Evolutionary conservation across 345 rosid genomes (phyloP).

Genomic region (Arabis alpina): DNA sequence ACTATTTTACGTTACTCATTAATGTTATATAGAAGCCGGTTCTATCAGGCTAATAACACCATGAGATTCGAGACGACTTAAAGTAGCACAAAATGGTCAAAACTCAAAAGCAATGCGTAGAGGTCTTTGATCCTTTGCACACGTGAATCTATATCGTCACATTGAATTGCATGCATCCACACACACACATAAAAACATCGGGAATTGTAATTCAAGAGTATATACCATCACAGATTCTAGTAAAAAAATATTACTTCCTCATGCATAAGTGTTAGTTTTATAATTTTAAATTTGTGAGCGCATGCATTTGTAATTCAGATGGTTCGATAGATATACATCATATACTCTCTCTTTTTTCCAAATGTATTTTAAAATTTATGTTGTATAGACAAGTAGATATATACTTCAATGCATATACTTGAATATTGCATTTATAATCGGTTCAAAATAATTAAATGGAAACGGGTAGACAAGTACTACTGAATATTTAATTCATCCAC

Average conservation of each 20-base stretch:
- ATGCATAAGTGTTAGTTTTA: no score
- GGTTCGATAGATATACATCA: background rate
- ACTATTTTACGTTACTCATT: slow-evolving; percentile 1
- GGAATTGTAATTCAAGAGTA: background rate
- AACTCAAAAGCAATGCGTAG: slow-evolving; percentile 20
- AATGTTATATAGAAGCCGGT: slow-evolving; percentile 10
- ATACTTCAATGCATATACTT: slow-evolving; percentile 37
- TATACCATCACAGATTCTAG: no score
- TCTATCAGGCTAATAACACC: slow-evolving; percentile 5
- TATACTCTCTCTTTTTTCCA: background rate
- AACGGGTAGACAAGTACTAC: slow-evolving; percentile 46
- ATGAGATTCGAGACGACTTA: slow-evolving; percentile 9
- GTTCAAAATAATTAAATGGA: slow-evolving; percentile 32
- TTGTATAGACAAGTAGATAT: slow-evolving; percentile 31
- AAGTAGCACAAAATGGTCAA: slow-evolving; percentile 8
- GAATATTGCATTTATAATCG: slow-evolving; percentile 38
- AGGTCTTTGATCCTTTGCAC: background rate
- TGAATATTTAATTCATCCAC: slow-evolving; percentile 43
- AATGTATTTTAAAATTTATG: slow-evolving; percentile 27
- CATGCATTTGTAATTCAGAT: slow-evolving; percentile 2
- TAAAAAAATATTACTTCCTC: no score
- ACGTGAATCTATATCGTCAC: slow-evolving; percentile 7
- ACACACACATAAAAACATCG: background rate
- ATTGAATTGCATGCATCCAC: slow-evolving; percentile 2
- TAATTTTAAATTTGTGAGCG: background rate